Evolutionary conservation across 192 early-diverging fungal genomes (phyloP).

Genomic region (Pilobolus umbonatus): DNA sequence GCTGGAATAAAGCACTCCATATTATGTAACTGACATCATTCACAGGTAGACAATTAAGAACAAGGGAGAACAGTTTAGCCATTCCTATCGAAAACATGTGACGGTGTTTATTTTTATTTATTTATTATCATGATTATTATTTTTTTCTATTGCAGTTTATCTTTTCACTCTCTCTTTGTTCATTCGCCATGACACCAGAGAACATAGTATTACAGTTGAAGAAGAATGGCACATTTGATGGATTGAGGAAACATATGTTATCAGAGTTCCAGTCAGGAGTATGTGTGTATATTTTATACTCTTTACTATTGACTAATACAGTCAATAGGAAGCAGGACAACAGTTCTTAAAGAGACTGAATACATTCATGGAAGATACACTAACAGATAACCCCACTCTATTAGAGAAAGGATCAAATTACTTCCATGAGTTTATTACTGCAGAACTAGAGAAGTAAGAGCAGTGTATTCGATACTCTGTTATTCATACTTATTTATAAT

Average conservation of each 20-base stretch:
- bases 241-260: slow-evolving; percentile 17
- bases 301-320: background rate
- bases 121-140: too few species aligned
- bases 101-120: too few species aligned
- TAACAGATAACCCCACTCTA: slow-evolving; percentile 8
- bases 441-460: slow-evolving; percentile 16
- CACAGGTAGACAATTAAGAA: too few species aligned
- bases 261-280: slow-evolving; percentile 21
- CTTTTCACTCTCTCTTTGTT: background rate
- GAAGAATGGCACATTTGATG: slow-evolving; percentile 26
- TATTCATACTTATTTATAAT: background rate
- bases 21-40: too few species aligned
- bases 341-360: slow-evolving; percentile 9
- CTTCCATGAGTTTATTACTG: slow-evolving; percentile 6
- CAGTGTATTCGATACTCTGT: background rate
- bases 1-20: too few species aligned
- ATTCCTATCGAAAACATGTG: too few species aligned
- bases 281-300: slow-evolving; percentile 3
- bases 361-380: slow-evolving; percentile 14
- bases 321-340: slow-evolving; percentile 4
- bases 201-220: slow-evolving; percentile 25
- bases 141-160: too few species aligned
- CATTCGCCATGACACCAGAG: slow-evolving; percentile 20
- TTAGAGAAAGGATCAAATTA: slow-evolving; percentile 10
- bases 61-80: too few species aligned